phyloP scores from a whole-genome alignment of 1,139 yeast genomes.

The Protomyces macrosporus region DNA sequence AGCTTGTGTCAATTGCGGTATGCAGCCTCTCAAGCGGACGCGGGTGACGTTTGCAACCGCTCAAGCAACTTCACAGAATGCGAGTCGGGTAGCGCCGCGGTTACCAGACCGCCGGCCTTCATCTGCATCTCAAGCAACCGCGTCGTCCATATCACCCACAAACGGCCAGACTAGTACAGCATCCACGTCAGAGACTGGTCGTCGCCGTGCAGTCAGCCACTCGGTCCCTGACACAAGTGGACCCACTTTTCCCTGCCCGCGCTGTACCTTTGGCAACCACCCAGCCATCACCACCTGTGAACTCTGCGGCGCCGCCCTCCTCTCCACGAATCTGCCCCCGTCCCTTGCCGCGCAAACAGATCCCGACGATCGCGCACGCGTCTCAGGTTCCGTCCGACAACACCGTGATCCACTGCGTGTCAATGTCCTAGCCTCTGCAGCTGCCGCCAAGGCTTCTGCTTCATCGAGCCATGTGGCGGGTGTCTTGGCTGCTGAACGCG shows the following conservation, averaged over 20 bases:
- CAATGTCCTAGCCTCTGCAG: constrained; percentile 30
- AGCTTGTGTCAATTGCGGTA: constrained; percentile 73
- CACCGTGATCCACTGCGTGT: constrained; percentile 37
- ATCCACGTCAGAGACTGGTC: background rate
- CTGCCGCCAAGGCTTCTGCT: constrained; percentile 31
- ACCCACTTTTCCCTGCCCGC: constrained; percentile 56
- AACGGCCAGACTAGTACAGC: background rate
- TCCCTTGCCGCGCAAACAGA: constrained; percentile 30
- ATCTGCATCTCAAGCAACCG: background rate
- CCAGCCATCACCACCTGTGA: constrained; percentile 75
- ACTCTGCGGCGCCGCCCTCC: constrained; percentile 68
- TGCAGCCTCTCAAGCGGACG: constrained; percentile 40
- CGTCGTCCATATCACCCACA: background rate
- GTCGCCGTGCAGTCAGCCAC: background rate
- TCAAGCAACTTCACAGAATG: constrained; percentile 35
- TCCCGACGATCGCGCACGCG: constrained; percentile 33
- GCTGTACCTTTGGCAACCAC: constrained; percentile 83
- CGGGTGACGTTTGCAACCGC: background rate
- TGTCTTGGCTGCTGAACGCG: background rate
- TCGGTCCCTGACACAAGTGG: background rate
- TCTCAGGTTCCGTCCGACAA: constrained; percentile 67
- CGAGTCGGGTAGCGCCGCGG: constrained; percentile 35
- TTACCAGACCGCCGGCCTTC: constrained; percentile 32
- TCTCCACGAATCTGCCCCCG: constrained; percentile 38
- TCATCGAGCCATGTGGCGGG: constrained; percentile 11